phyloP scores from a whole-genome alignment of 305 asterid genomes.

The Fraxinus floribunda region DNA sequence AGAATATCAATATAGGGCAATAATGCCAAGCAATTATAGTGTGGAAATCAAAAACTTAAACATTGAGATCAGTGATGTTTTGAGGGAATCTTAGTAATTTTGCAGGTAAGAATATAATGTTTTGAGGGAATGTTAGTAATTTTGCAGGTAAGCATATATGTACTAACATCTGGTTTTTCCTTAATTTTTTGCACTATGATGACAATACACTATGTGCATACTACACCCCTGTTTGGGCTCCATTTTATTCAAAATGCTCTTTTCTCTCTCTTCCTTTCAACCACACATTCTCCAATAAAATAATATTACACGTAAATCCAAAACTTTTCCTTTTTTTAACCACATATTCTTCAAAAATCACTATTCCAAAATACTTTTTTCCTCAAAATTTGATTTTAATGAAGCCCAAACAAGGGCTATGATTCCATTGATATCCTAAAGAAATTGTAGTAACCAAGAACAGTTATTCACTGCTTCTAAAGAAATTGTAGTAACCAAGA shows the following conservation, averaged over 20 bases:
- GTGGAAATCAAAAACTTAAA: neutral
- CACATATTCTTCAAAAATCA: neutral
- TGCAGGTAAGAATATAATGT: neutral
- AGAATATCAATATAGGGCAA: neutral
- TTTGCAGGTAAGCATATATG: neutral
- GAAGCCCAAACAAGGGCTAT: neutral
- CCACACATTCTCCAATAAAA: neutral
- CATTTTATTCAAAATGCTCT: neutral
- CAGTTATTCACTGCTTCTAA: neutral
- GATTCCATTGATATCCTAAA: constrained; percentile 16
- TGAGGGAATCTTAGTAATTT: neutral
- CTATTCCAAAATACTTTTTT: neutral
- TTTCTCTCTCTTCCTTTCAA: neutral
- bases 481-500: neutral
- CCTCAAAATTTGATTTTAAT: neutral
- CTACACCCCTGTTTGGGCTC: neutral
- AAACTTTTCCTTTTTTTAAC: neutral
- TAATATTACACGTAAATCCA: neutral
- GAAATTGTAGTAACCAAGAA: neutral
- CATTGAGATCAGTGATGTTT: neutral
- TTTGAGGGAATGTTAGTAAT: neutral
- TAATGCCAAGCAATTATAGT: neutral
- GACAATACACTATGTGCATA: neutral
- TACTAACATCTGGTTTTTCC: neutral
- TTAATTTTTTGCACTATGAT: neutral